Percentiles rank a stretch among this genome's conserved stretches.
Evolutionary conservation across 768 basidiomycete genomes (phyloP).

Genomic region (Polyporus arcularius): DNA sequence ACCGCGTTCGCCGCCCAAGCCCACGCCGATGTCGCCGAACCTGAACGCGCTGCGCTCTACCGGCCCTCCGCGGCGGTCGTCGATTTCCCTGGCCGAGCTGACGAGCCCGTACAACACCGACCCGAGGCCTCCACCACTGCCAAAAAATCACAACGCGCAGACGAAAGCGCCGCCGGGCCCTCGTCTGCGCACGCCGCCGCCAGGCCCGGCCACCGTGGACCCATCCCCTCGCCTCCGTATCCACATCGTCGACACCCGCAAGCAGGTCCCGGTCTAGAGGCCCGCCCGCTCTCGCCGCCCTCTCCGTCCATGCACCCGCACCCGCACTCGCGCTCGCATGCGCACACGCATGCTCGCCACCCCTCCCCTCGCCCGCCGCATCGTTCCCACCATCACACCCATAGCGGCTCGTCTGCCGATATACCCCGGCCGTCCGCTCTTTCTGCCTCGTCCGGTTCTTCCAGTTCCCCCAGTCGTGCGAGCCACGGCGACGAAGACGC

Average conservation of each 20-base stretch:
- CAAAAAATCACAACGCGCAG: conserved; percentile 85
- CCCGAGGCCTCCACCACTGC: conserved; percentile 17
- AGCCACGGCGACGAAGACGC: not conserved
- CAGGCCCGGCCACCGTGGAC: conserved; percentile 27
- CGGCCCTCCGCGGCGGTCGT: conserved; percentile 33
- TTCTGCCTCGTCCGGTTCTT: not conserved
- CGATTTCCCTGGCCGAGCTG: conserved; percentile 43
- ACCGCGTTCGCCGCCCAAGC: conserved; percentile 24
- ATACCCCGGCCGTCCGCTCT: not conserved
- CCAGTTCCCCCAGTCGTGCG: not conserved
- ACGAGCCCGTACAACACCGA: conserved; percentile 37
- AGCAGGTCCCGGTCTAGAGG: conserved; percentile 18
- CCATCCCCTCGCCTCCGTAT: conserved; percentile 19
- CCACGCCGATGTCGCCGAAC: conserved; percentile 15
- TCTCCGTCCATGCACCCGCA: not conserved
- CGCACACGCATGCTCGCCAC: not conserved
- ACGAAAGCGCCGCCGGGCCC: conserved; percentile 69
- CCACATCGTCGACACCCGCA: conserved; percentile 21
- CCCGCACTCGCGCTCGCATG: not conserved
- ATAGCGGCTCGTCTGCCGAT: not conserved
- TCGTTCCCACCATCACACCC: not conserved
- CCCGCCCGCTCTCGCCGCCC: not conserved
- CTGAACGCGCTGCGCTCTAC: conserved; percentile 16
- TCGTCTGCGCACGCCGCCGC: conserved; percentile 62
- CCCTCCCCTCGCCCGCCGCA: not conserved